Evolutionary conservation across 2,329 filamentous ascomycete species (phyloP), one percentile per base, ranked within the genome.

Genomic region (Cylindrodendrum hubeiense): DNA sequence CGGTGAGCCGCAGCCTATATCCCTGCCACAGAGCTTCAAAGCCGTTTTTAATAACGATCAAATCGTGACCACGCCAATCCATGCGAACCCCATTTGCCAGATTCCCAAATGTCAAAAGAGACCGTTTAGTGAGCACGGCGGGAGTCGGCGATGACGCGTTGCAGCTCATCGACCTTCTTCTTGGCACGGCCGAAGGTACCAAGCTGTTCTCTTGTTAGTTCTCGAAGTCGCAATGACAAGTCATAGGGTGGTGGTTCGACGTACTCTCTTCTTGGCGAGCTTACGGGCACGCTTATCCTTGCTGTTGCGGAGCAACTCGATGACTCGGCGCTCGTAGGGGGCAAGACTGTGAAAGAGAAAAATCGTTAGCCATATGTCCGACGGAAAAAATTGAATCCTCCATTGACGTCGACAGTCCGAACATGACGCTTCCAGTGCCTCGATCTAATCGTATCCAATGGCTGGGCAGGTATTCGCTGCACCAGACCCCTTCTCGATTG

Each of bases 271-370:
- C 95, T 98, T 98, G 80, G 95, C 95, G 81, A 98, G 93, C 92
- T 98, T 98, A 79, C 95, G 91, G 80, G 95, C 95, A 86, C 95
- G 94, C 93, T 98, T 98, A 87, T 99, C 96, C 89, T 97, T 97
- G 88, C 90, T 92, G 93, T 99, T 99, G 80, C 96, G 94, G 86
- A 99, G 92, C 83, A 99, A 88, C 90, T 99, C 96, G 82, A 99
- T 97, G 78, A 99, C 93, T 82, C 96, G 94, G 85, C 96, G 95
- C 91, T 99, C 96, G 84, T 99, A 96, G 80, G 93, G 93, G 77
- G 93, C 93, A 77, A 96, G 92, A 81, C 93, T 91, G 66, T 47
- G 63, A n/a, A n/a, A 51, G 43, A 55, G 17, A 34, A 47, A 37
- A 19, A 17, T 37, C 50, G 74, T 82, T 79, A 82, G 71, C 43